Conservation (phyloP, 2,329 filamentous ascomycete genomes). For the Tothia fuscella region DNA sequence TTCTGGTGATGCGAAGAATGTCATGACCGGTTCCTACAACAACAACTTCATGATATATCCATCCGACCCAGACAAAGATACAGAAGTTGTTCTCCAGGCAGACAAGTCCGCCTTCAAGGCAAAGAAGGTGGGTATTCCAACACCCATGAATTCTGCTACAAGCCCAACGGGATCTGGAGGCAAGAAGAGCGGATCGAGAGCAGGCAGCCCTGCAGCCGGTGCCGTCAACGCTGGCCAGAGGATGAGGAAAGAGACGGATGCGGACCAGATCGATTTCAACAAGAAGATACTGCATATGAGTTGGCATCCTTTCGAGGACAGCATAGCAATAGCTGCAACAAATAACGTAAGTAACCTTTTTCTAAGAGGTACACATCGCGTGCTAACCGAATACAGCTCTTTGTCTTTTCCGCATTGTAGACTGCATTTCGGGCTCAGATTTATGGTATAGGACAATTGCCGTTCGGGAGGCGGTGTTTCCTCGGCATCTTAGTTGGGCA, state of each 20-base stretch:
- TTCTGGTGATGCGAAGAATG: slow-evolving; percentile 94
- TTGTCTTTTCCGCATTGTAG: slow-evolving; percentile 44
- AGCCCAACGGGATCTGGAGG: slow-evolving; percentile 61
- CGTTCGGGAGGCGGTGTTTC: too few species aligned
- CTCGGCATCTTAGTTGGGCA: too few species aligned
- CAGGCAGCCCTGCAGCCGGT: slow-evolving; percentile 71
- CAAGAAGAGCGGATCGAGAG: slow-evolving; percentile 82
- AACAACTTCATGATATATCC: slow-evolving; percentile 99
- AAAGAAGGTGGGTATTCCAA: slow-evolving; percentile 97
- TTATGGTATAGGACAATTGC: not conserved
- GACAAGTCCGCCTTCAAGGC: slow-evolving; percentile 99
- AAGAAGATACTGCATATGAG: slow-evolving; percentile 99
- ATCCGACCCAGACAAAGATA: slow-evolving; percentile 88
- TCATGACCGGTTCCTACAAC: slow-evolving; percentile 99
- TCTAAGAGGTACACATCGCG: slow-evolving; percentile 8
- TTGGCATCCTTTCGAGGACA: slow-evolving; percentile 99
- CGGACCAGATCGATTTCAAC: slow-evolving; percentile 99
- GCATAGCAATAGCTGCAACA: slow-evolving; percentile 96
- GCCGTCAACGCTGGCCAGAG: slow-evolving; percentile 66
- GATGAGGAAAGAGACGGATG: slow-evolving; percentile 98
- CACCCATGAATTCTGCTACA: slow-evolving; percentile 76
- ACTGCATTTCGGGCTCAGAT: slow-evolving; percentile 8
- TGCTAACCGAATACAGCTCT: slow-evolving; percentile 29
- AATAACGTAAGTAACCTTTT: slow-evolving; percentile 71
- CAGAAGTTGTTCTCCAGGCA: slow-evolving; percentile 91